phyloP scores from a whole-genome alignment of 1,284 basidiomycete genomes.

The Irpex lacteus region DNA sequence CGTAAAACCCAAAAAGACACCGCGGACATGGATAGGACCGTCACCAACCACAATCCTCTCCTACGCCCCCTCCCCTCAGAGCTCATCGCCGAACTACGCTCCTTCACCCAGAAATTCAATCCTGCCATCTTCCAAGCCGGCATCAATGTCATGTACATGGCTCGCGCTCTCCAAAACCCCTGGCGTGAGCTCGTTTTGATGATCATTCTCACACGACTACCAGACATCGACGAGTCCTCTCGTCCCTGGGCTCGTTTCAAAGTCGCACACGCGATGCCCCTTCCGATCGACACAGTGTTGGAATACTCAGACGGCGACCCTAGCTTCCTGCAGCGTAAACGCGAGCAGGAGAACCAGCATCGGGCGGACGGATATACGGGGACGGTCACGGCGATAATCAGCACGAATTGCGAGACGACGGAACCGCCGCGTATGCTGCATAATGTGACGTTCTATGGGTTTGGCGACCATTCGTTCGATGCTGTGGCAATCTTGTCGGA shows the following conservation, averaged over 20 bases:
- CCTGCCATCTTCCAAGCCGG: background rate
- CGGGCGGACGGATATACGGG: background rate
- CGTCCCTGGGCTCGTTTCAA: background rate
- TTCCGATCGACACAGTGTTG: background rate
- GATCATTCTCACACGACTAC: background rate
- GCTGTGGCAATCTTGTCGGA: background rate
- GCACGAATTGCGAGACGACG: background rate
- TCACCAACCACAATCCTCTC: background rate
- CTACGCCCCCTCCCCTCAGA: background rate
- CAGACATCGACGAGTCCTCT: background rate
- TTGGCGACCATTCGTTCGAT: background rate
- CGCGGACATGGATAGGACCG: background rate
- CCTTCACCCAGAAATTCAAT: constrained; percentile 1
- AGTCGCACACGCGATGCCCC: background rate
- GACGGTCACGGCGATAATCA: background rate
- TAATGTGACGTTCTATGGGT: constrained; percentile 1
- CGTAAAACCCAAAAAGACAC: background rate
- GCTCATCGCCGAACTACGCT: background rate
- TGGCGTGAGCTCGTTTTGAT: background rate
- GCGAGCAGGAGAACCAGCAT: no score
- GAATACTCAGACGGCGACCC: background rate
- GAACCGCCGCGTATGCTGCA: background rate
- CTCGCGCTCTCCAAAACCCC: background rate
- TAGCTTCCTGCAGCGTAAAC: background rate
- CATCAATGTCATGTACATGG: background rate